phyloP scores from a whole-genome alignment of 1,284 basidiomycete genomes.

The Laetiporus sulphureus region DNA sequence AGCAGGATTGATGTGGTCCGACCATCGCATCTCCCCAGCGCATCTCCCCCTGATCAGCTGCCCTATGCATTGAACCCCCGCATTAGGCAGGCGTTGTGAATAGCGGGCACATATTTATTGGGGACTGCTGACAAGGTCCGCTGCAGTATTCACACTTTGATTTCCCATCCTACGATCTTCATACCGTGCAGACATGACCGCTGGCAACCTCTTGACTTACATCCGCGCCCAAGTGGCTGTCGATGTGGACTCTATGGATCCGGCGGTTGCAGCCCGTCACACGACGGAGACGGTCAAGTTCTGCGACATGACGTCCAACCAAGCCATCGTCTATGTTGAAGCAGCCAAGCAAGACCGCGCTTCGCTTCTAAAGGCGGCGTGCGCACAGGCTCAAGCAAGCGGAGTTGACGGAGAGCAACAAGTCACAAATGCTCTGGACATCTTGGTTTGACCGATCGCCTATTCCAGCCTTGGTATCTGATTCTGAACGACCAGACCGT shows the following conservation, averaged over 20 bases:
- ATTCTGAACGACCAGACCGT: slow-evolving; percentile 32
- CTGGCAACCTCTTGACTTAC: slow-evolving; percentile 31
- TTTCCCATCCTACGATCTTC: too few relatives aligned
- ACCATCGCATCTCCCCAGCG: too few relatives aligned
- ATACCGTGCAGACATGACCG: too few relatives aligned
- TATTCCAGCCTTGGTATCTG: background rate
- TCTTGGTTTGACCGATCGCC: slow-evolving; percentile 28
- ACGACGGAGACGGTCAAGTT: slow-evolving; percentile 26
- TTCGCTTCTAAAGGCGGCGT: slow-evolving; percentile 29
- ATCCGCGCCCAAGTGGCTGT: slow-evolving; percentile 31
- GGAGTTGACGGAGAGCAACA: slow-evolving; percentile 23
- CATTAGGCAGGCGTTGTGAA: too few relatives aligned
- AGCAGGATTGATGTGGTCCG: too few relatives aligned
- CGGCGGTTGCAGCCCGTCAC: slow-evolving; percentile 32
- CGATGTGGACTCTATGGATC: slow-evolving; percentile 48
- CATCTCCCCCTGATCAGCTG: too few relatives aligned
- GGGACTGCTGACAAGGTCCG: too few relatives aligned
- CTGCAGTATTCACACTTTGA: too few relatives aligned
- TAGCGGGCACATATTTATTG: too few relatives aligned
- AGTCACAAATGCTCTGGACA: slow-evolving; percentile 32
- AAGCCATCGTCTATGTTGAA: slow-evolving; percentile 37
- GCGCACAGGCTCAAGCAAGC: slow-evolving; percentile 25
- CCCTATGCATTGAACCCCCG: too few relatives aligned
- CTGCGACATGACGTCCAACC: slow-evolving; percentile 47
- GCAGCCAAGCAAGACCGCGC: slow-evolving; percentile 29